phyloP scores from a whole-genome alignment of 805 yeast genomes.

The Jamesozyma spencerorum region DNA sequence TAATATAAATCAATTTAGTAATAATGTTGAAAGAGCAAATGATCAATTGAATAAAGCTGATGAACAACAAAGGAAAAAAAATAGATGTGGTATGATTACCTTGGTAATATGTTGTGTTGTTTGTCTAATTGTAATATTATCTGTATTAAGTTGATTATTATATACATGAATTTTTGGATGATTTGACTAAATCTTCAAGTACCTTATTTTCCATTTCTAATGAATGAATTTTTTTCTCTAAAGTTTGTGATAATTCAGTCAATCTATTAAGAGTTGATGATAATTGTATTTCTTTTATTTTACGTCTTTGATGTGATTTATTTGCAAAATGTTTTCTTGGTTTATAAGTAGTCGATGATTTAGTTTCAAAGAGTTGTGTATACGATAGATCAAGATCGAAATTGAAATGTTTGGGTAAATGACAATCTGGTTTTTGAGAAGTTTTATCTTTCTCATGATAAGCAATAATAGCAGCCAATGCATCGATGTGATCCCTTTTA shows the following conservation, averaged over 20 bases:
- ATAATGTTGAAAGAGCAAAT: slow-evolving; percentile 60
- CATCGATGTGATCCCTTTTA: slow-evolving; percentile 58
- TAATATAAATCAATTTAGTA: slow-evolving; percentile 54
- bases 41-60: slow-evolving; percentile 67
- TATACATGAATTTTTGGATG: not conserved
- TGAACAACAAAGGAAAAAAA: slow-evolving; percentile 56
- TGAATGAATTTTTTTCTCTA: slow-evolving; percentile 70
- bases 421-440: not conserved
- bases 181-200: slow-evolving; percentile 60
- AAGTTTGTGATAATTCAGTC: slow-evolving; percentile 51
- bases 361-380: not conserved
- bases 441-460: slow-evolving; percentile 42
- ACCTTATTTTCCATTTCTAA: slow-evolving; percentile 89
- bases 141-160: slow-evolving; percentile 25
- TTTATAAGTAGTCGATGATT: slow-evolving; percentile 47
- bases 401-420: no score
- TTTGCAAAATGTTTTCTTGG: not conserved
- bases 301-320: slow-evolving; percentile 49
- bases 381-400: not conserved
- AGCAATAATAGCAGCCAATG: slow-evolving; percentile 61
- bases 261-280: slow-evolving; percentile 66
- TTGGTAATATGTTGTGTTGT: slow-evolving; percentile 51
- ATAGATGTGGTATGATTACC: slow-evolving; percentile 66
- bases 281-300: slow-evolving; percentile 84
- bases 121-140: slow-evolving; percentile 48